Base-by-base conservation (phyloP, 768 basidiomycete genomes). In the Pleurotus eryngii region DNA sequence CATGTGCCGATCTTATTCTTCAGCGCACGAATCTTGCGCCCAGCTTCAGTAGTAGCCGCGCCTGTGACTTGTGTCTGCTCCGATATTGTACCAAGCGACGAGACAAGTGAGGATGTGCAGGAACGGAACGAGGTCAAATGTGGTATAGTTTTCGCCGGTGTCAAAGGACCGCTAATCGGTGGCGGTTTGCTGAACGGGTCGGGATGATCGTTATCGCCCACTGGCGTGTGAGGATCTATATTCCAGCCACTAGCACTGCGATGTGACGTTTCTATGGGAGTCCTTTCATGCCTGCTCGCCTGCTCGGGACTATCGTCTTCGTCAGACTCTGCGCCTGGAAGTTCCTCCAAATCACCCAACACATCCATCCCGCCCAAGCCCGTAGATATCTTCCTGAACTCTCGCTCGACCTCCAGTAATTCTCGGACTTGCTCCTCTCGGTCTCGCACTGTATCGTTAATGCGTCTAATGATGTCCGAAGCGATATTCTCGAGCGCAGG, bases 21-120 rank as follows among this genome's bases (percentile, higher is more conserved):
- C 60, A 93, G 72, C 12, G 89, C 89, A 49, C 92, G 87, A 42
- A 95, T 85, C 71, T 90, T 92, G 39, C 92, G 81, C 46, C 90
- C 91, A 0, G 92, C 88, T 57, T 95, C 92, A 1, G 91, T 85
- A 8, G 90, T 87, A 3, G 87, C 88, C 1, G 89, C 93, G 8
- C 87, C 85, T 64, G 92, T 92, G 49, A 93, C 90, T 67, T 95
- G 92, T 12, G 91, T 89, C 59, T 93, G 90, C 64, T 95, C 92
- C 22, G 89, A 91, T 61, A 94, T 83, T 35, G 85, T 82, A 2
- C 85, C 81, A 46, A 95, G 80, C 9, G 90, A 88, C 20, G 85
- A 74, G 46, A 89, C 84, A 51, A 94, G 81, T 7, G 90, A 87
- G 7, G 84, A 69, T 0, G 92, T 95, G 67, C 85, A 81, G 20